Evolutionary conservation across 192 early-diverging fungal genomes (phyloP), one percentile per base, ranked within the genome.

Genomic region (Martensiomyces pterosporus): DNA sequence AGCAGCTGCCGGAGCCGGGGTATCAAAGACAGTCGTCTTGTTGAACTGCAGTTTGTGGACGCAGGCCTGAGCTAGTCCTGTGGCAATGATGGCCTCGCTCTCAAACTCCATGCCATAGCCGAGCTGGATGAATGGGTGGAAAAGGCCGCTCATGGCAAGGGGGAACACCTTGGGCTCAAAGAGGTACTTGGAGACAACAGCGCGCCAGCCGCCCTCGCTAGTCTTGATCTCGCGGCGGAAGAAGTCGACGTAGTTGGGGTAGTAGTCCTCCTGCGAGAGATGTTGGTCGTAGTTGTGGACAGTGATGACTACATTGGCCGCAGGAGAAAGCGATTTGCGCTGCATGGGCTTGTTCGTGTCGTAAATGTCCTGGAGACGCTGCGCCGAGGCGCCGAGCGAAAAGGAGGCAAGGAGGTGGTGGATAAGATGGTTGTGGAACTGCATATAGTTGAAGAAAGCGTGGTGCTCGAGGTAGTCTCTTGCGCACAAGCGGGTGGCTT

Each of bases 101-200:
- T 69, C 71, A 57, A 82, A 84, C 49, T 84, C 82, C n/a, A 82
- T 24, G 1, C 77, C 82, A 49, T 82, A 82, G 5, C 82, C 80
- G 16, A 84, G 39, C 57, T 80, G 79, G 41, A 84, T 82, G n/a
- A 84, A 45, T 16, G 82, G 82, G 45, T 84, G 80, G 38, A 73
- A 67, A 3, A 75, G 60, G 10, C 79, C 82, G 47, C 66, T 69
- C 39, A 84, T 65, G 0, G 62, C 49, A 21, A 69, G 40, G 4
- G 49, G 55, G n/a, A 82, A 41, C 4, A 82, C 26, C 21, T 69
- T 63, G 1, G 60, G 27, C 39, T 77, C 60, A 19, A 77, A 74
- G 4, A 75, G 61, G 32, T 76, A 84, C 3, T 76, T 51, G 17
- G 52, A 35, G 8, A 77, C 54, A 1, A 64, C 72, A 10, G 52